phyloP scores from a whole-genome alignment of 768 basidiomycete genomes.

The Podaxis mareebaensis region DNA sequence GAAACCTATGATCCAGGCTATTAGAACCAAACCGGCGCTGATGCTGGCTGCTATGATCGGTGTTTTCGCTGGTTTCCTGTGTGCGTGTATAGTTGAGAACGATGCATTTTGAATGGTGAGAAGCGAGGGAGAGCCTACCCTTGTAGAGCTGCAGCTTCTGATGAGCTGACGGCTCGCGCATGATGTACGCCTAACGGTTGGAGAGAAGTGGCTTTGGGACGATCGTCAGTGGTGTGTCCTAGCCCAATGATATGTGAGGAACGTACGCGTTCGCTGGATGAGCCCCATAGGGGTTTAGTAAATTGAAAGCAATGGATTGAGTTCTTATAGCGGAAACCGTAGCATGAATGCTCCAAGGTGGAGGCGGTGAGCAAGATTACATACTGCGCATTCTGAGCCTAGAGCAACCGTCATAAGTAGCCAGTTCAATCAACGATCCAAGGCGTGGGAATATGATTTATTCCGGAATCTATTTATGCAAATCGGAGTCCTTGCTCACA shows the following conservation, averaged over 20 bases:
- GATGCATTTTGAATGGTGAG: not conserved
- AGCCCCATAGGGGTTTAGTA: not conserved
- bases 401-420: not conserved
- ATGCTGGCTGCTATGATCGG: constrained; percentile 63
- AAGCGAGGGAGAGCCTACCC: constrained; percentile 30
- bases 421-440: constrained; percentile 1
- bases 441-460: constrained; percentile 3
- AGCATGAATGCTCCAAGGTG: not conserved
- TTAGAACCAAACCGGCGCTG: constrained; percentile 50
- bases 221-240: not conserved
- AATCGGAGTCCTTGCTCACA: not conserved
- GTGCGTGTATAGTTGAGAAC: not conserved
- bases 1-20: constrained; percentile 59
- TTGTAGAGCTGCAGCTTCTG: constrained; percentile 39
- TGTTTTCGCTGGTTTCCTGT: constrained; percentile 54
- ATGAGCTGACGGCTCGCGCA: constrained; percentile 31
- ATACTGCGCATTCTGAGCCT: not conserved
- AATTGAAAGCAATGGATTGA: not conserved
- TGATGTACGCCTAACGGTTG: constrained; percentile 17
- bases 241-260: not conserved
- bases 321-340: not conserved
- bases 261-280: constrained; percentile 5
- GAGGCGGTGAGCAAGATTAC: too few species aligned
- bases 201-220: constrained; percentile 9
- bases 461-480: not conserved